phyloP scores from a whole-genome alignment of 306 rosid species.

The Benincasa hispida region DNA sequence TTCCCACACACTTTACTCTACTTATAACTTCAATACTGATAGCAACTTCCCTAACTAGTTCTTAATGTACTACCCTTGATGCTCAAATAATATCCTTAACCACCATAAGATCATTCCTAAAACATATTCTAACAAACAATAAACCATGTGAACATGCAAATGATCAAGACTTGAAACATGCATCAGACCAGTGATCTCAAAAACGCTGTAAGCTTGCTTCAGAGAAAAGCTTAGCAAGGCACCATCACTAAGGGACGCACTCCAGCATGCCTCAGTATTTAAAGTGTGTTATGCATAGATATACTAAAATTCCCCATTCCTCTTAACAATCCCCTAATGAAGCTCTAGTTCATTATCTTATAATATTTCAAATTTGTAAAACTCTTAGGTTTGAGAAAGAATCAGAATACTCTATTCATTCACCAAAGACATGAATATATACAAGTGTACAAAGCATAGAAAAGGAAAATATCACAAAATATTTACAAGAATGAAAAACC shows the following conservation, averaged over 20 bases:
- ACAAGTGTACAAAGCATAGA: too few relatives aligned
- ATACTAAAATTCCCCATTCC: background rate
- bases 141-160: background rate
- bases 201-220: background rate
- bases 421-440: too few relatives aligned
- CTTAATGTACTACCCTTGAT: background rate
- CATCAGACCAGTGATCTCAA: background rate
- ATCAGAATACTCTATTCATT: too few relatives aligned
- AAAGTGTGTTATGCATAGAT: too few relatives aligned
- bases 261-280: background rate
- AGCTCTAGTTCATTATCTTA: background rate
- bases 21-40: background rate
- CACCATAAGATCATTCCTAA: background rate
- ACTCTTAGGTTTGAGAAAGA: too few relatives aligned
- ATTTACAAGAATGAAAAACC: too few relatives aligned
- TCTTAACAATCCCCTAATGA: background rate
- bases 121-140: background rate
- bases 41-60: background rate
- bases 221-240: background rate
- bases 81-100: background rate
- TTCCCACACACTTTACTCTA: background rate
- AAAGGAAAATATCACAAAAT: too few relatives aligned
- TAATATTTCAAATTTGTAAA: too few relatives aligned
- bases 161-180: background rate
- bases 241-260: background rate